Evolutionary conservation across 306 rosid species (phyloP).

Genomic region (Fragaria ananassa): DNA sequence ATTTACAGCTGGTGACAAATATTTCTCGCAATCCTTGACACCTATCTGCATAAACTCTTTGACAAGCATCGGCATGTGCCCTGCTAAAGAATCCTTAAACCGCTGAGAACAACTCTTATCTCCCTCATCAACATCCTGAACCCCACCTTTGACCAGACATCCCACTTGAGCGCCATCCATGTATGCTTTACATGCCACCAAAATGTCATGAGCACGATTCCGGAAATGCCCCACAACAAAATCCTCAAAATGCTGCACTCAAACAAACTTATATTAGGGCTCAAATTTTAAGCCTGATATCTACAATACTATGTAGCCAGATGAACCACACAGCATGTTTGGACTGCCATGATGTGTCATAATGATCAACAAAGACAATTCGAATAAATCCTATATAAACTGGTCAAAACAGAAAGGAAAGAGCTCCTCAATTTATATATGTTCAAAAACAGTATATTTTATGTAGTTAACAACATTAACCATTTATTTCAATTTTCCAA

Average conservation of each 20-base stretch:
- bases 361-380: background rate
- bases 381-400: background rate
- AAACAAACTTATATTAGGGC: slow-evolving; percentile 18
- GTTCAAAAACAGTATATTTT: background rate
- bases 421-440: background rate
- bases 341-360: background rate
- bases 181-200: slow-evolving; percentile 76
- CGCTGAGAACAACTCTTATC: slow-evolving; percentile 66
- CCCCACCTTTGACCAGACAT: slow-evolving; percentile 72
- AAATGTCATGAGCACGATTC: slow-evolving; percentile 57
- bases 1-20: slow-evolving; percentile 30
- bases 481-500: background rate
- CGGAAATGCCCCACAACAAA: slow-evolving; percentile 68
- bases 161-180: slow-evolving; percentile 89
- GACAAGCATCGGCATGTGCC: slow-evolving; percentile 39
- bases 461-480: background rate
- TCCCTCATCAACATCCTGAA: slow-evolving; percentile 69
- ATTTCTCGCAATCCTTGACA: slow-evolving; percentile 53
- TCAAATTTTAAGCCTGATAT: background rate
- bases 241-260: slow-evolving; percentile 73
- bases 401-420: background rate
- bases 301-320: background rate
- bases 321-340: slow-evolving; percentile 3
- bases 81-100: slow-evolving; percentile 42
- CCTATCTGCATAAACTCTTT: slow-evolving; percentile 48